Evolutionary conservation across 108 stramenopile species (phyloP), one percentile per base, ranked within the genome.

Genomic region (Fistulifera solaris): DNA sequence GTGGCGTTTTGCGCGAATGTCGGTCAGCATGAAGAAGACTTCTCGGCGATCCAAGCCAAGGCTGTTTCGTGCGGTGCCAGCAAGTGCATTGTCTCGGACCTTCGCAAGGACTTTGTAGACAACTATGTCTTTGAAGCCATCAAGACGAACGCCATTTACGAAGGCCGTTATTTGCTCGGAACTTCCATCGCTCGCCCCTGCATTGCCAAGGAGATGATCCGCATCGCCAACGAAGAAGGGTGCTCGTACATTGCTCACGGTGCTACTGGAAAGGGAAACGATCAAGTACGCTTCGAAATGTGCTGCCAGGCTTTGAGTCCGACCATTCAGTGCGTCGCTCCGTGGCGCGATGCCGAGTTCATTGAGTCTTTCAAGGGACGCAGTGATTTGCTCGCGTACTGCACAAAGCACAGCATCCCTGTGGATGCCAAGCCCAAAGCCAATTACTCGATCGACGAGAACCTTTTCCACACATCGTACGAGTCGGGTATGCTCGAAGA

Each of bases 211-310:
- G 88, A 94, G 65, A 95, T 95, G 93, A 94, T 99, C 38, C 87
- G 94, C 62, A 94, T 99, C 53, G 97, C 97, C 40, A 65, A 65
- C 46, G 83, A 83, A 54, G 95, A 95, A 70, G 94, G 93, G 1
- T 94, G 94, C 13, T 52, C 53, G 31, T 96, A 77, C 72, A 81
- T 99, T 56, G 75, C 94, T 39, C 98, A 99, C 73, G 98, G 98
- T 15, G 96, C 98, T 56, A 99, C 98, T 50, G 98, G 98, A 48
- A 99, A 99, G 89, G 98, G 98, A 25, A 99, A 99, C 60, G 98
- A 99, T 66, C 98, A 99, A 75, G 98, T 99, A 6, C 93, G 98
- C 26, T 99, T 99, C 62, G 98, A 99, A 78, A 94, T 99, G 93
- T 96, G 96, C 72, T 86, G 88, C n/a, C 96, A 95, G 76, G 96